These are phyloP conservation scores for Aspergillus sp. DNA, from an alignment of 2,329 filamentous ascomycete genomes.

Conservation along the genomic window DNA sequence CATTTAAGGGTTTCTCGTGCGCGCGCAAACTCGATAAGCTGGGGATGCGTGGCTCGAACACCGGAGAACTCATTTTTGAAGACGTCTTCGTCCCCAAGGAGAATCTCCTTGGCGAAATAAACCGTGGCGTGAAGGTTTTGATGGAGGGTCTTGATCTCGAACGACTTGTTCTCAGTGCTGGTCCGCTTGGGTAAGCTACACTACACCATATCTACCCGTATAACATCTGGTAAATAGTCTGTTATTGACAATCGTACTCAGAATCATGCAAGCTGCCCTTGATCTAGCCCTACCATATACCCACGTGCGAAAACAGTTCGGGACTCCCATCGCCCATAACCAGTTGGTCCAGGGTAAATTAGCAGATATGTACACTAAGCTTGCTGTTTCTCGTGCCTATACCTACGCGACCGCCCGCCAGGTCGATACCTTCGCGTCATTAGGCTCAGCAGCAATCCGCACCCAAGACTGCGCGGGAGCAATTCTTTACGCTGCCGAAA, in stretches of 20 bases:
- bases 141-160: conserved; percentile 98
- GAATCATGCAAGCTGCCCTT: conserved; percentile 86
- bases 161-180: conserved; percentile 84
- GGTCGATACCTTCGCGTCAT: conserved; percentile 69
- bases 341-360: conserved; percentile 91
- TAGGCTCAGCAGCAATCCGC: conserved; percentile 52
- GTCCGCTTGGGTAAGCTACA: conserved; percentile 67
- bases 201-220: background rate
- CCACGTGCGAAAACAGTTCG: conserved; percentile 88
- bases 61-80: conserved; percentile 89
- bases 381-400: conserved; percentile 79
- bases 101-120: conserved; percentile 76
- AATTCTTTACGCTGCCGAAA: conserved; percentile 88
- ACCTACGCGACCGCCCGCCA: conserved; percentile 79
- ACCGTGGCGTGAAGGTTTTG: conserved; percentile 82
- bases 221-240: background rate
- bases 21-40: conserved; percentile 94
- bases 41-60: conserved; percentile 96
- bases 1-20: conserved; percentile 74
- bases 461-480: conserved; percentile 94
- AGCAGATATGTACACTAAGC: conserved; percentile 96
- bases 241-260: conserved; percentile 24
- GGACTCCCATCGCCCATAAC: conserved; percentile 80
- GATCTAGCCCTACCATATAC: conserved; percentile 86
- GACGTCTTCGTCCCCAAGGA: conserved; percentile 82